Conservation (phyloP, 2,329 filamentous ascomycete species). For the Penicillium brasilianum region DNA sequence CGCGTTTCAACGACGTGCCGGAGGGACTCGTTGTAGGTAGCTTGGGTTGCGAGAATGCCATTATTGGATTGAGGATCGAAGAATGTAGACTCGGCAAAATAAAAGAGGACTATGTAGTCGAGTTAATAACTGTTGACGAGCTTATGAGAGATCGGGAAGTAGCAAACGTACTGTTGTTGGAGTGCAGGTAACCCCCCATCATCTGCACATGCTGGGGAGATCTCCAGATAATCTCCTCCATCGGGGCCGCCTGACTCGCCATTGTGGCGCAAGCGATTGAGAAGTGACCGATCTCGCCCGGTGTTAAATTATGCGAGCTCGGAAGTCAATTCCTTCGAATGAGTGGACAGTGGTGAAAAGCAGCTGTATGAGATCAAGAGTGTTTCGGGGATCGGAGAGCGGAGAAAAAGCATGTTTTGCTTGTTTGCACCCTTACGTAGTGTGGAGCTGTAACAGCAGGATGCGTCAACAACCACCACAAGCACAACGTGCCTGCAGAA, state of each 20-base stretch:
- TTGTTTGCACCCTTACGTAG: slow-evolving; percentile 33
- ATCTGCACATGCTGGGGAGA: slow-evolving; percentile 52
- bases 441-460: no score
- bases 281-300: neutral
- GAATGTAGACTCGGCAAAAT: slow-evolving; percentile 67
- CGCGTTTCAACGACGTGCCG: slow-evolving; percentile 60
- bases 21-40: slow-evolving; percentile 54
- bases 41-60: slow-evolving; percentile 59
- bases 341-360: neutral
- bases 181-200: slow-evolving; percentile 53
- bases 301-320: neutral
- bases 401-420: slow-evolving; percentile 30
- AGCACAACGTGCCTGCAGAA: no score
- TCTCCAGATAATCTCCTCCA: slow-evolving; percentile 54
- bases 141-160: neutral
- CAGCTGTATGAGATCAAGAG: neutral
- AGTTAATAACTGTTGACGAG: neutral
- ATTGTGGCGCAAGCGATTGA: slow-evolving; percentile 28
- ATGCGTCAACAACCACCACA: no score
- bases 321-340: neutral
- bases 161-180: slow-evolving; percentile 48
- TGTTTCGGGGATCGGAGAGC: neutral
- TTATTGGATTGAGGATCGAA: slow-evolving; percentile 67
- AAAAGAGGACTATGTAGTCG: slow-evolving; percentile 59
- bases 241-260: slow-evolving; percentile 43